Evolutionary conservation across 805 yeast species (phyloP).

Genomic region (Pichia thaimueangensis): DNA sequence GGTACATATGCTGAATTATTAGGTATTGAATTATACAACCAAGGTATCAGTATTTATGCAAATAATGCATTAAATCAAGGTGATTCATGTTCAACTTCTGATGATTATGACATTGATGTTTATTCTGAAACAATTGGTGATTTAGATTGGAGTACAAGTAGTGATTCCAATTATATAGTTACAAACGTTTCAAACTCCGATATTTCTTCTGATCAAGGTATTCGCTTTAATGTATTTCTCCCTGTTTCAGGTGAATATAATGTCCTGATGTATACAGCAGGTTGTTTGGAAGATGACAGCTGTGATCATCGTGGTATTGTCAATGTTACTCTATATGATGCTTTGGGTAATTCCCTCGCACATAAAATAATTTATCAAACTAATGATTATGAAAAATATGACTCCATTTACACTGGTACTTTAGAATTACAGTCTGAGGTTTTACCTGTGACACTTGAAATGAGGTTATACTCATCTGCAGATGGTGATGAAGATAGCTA

Average conservation of each 20-base stretch:
- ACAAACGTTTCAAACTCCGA: conserved; percentile 25
- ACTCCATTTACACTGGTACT: conserved; percentile 65
- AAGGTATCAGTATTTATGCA: conserved; percentile 60
- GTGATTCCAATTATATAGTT: conserved; percentile 18
- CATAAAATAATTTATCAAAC: conserved; percentile 63
- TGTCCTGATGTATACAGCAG: conserved; percentile 76
- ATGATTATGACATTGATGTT: conserved; percentile 6
- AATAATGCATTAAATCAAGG: conserved; percentile 54
- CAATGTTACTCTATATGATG: conserved; percentile 60
- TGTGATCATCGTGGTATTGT: conserved; percentile 71
- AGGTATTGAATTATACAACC: conserved; percentile 68
- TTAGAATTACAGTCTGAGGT: conserved; percentile 40
- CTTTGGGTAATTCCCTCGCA: conserved; percentile 37
- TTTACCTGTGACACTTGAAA: conserved; percentile 32
- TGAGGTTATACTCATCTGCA: conserved; percentile 32
- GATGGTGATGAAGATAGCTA: conserved; percentile 32
- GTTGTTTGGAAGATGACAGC: conserved; percentile 63
- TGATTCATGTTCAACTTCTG: conserved; percentile 4
- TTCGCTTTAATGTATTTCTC: conserved; percentile 60
- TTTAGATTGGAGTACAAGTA: conserved; percentile 20
- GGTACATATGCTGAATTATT: conserved; percentile 64
- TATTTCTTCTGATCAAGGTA: conserved; percentile 31
- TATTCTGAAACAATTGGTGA: conserved; percentile 15
- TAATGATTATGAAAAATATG: conserved; percentile 75
- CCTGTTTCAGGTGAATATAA: conserved; percentile 70